Conservation (phyloP, 768 basidiomycete genomes). For the Termitomyces sp. region DNA sequence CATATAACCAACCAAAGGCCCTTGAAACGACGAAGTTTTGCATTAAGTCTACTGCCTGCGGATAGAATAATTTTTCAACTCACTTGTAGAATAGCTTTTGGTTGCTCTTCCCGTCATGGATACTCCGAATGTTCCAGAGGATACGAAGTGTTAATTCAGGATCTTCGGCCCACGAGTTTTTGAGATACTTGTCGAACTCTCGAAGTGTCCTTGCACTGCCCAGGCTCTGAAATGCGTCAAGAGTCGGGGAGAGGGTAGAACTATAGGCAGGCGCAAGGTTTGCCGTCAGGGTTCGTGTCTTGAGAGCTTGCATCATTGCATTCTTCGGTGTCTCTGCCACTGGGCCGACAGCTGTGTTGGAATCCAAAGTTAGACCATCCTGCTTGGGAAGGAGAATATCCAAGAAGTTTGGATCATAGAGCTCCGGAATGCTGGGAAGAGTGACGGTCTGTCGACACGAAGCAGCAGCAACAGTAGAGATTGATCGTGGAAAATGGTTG, state of each 20-base stretch:
- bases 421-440: slow-evolving; percentile 57
- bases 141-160: slow-evolving; percentile 56
- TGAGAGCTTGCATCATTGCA: slow-evolving; percentile 57
- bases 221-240: slow-evolving; percentile 43
- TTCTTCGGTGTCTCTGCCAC: slow-evolving; percentile 26
- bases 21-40: slow-evolving; percentile 24
- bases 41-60: neutral
- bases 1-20: slow-evolving; percentile 66
- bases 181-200: slow-evolving; percentile 35
- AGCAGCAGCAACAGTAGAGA: slow-evolving; percentile 18
- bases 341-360: neutral
- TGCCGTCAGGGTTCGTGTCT: slow-evolving; percentile 42
- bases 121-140: slow-evolving; percentile 68
- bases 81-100: slow-evolving; percentile 61
- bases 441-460: slow-evolving; percentile 43
- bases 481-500: slow-evolving; percentile 2
- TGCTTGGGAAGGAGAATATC: slow-evolving; percentile 50
- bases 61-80: slow-evolving; percentile 11
- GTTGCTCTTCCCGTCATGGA: slow-evolving; percentile 67
- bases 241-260: slow-evolving; percentile 49
- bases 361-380: neutral
- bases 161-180: slow-evolving; percentile 54
- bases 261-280: slow-evolving; percentile 51
- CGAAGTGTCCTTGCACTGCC: slow-evolving; percentile 20
- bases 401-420: slow-evolving; percentile 55